Conservation (phyloP, 1,284 basidiomycete genomes). For the Ceratobasidium papillatum region DNA sequence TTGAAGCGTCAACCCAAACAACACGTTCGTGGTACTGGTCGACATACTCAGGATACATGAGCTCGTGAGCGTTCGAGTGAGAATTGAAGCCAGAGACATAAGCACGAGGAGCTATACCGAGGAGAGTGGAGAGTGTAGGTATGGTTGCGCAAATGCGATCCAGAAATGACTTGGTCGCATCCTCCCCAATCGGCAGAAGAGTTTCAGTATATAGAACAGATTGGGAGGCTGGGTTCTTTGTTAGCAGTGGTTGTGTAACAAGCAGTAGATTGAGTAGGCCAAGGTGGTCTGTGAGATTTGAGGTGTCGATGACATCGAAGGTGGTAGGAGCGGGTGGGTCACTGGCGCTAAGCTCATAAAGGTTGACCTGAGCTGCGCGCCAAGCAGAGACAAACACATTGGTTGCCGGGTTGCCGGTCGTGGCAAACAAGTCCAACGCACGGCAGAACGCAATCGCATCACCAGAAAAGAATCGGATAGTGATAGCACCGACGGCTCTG, state of each 20-base stretch:
- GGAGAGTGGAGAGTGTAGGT: not conserved
- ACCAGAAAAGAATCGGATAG: conserved; percentile 18
- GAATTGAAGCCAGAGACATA: conserved; percentile 13
- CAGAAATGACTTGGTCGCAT: not conserved
- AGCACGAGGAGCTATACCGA: conserved; percentile 7
- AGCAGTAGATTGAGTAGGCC: conserved; percentile 15
- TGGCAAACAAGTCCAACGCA: not conserved
- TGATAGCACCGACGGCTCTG: not conserved
- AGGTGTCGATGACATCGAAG: conserved; percentile 38
- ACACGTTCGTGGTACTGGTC: not conserved
- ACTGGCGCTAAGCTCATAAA: not conserved
- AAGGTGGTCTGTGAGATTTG: conserved; percentile 19
- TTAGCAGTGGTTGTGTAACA: conserved; percentile 7
- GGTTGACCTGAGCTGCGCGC: not conserved
- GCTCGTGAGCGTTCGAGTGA: conserved; percentile 12
- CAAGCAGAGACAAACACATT: conserved; percentile 1
- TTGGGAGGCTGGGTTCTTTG: not conserved
- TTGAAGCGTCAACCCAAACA: conserved; percentile 9
- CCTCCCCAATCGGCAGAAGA: not conserved
- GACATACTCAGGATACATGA: not conserved
- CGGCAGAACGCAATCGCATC: conserved; percentile 23
- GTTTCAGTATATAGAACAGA: conserved; percentile 22
- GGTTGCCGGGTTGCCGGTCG: conserved; percentile 1
- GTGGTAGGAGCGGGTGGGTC: not conserved
- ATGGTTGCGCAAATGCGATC: conserved; percentile 2